Conservation (phyloP, 2,329 filamentous ascomycete genomes). For the Cercospora nicotianae region DNA sequence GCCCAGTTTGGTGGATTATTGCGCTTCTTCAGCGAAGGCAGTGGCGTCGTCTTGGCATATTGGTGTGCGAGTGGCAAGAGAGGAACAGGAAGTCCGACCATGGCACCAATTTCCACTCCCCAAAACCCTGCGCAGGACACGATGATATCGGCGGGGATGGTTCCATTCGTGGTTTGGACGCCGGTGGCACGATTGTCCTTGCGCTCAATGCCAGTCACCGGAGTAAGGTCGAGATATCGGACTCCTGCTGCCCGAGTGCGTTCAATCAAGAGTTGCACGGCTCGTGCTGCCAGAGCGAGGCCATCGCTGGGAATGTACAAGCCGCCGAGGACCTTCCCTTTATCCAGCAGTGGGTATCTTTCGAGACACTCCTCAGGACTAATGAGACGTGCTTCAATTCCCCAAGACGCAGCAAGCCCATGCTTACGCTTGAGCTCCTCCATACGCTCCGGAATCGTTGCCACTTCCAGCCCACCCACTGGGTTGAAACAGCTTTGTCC, state of each 20-base stretch:
- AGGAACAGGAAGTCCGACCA: constrained; percentile 60
- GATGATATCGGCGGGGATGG: constrained; percentile 59
- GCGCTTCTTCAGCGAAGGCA: constrained; percentile 48
- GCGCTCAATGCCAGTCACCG: constrained; percentile 59
- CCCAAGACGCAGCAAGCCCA: constrained; percentile 62
- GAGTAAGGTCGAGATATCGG: constrained; percentile 56
- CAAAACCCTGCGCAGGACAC: constrained; percentile 66
- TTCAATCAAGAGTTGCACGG: constrained; percentile 61
- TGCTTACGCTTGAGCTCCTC: constrained; percentile 64
- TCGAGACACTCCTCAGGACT: constrained; percentile 54
- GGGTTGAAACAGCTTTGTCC: constrained; percentile 61
- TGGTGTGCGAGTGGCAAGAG: constrained; percentile 63
- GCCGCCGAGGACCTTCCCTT: constrained; percentile 53
- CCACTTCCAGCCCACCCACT: constrained; percentile 62
- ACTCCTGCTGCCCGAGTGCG: constrained; percentile 60
- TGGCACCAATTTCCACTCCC: constrained; percentile 64
- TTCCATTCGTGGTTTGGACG: constrained; percentile 53
- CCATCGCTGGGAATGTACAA: constrained; percentile 63
- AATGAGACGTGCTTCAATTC: constrained; percentile 57
- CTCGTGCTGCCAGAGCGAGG: constrained; percentile 60
- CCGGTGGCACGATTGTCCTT: constrained; percentile 55
- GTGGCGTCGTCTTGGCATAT: constrained; percentile 61
- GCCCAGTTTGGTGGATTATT: constrained; percentile 53
- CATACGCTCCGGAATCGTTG: constrained; percentile 59
- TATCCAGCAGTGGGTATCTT: constrained; percentile 57